Evolutionary conservation across 768 basidiomycete genomes (phyloP).

Genomic region (Russula emetica): DNA sequence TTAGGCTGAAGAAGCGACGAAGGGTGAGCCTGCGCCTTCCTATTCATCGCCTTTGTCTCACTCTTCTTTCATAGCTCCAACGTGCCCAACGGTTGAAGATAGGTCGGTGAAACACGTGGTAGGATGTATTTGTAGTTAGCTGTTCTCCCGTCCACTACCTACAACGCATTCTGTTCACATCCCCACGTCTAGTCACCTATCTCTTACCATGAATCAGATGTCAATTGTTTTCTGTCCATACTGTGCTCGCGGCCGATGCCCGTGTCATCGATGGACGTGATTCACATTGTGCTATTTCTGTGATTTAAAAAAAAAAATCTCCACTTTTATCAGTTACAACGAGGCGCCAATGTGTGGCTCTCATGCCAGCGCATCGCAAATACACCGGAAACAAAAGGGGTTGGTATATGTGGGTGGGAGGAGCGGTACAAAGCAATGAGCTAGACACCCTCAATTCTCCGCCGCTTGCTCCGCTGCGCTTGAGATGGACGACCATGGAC

Average conservation of each 20-base stretch:
- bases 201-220: not conserved
- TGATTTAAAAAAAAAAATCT: too few relatives aligned
- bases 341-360: not conserved
- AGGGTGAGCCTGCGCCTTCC: constrained; percentile 49
- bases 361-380: not conserved
- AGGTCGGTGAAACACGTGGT: constrained; percentile 18
- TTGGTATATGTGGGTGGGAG: not conserved
- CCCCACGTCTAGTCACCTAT: not conserved
- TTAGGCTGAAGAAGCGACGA: constrained; percentile 85
- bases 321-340: too few relatives aligned
- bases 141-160: not conserved
- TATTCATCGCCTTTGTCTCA: not conserved
- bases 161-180: not conserved
- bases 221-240: not conserved
- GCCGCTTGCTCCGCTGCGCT: constrained; percentile 61
- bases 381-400: too few relatives aligned
- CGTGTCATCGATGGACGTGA: not conserved
- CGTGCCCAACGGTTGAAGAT: constrained; percentile 27
- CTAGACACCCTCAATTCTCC: constrained; percentile 50
- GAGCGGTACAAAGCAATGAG: not conserved
- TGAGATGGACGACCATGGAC: constrained; percentile 41
- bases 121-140: not conserved
- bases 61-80: constrained; percentile 14
- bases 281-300: not conserved
- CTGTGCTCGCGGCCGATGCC: not conserved